A percentile compares a stretch with the other conserved stretches of the same genome.
Evolutionary conservation across 2,329 filamentous ascomycete species (phyloP).

Genomic region (Sporothrix globosa): DNA sequence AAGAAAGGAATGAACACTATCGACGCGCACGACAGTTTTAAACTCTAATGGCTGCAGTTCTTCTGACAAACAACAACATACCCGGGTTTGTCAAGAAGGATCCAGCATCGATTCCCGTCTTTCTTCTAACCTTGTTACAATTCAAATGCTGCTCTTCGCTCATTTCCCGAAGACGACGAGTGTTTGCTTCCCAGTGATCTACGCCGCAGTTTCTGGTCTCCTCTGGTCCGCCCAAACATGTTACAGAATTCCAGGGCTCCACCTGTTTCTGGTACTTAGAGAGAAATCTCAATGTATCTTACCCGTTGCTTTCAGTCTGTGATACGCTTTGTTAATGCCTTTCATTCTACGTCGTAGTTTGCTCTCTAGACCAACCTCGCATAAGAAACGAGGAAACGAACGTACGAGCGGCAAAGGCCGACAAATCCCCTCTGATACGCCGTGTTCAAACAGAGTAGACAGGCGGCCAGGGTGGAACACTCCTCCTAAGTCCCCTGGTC

Average conservation of each 20-base stretch:
- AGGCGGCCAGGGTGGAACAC: not conserved
- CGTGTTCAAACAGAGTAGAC: not conserved
- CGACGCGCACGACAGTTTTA: not conserved
- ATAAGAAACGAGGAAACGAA: slow-evolving; percentile 4
- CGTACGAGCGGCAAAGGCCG: not conserved
- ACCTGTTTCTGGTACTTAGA: slow-evolving; percentile 12
- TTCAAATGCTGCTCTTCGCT: too few relatives aligned
- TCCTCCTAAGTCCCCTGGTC: not conserved
- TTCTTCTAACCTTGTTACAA: not conserved
- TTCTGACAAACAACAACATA: not conserved
- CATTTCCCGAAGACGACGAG: too few relatives aligned
- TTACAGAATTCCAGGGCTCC: slow-evolving; percentile 14
- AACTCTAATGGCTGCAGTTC: not conserved
- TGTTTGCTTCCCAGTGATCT: not conserved
- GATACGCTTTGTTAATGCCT: not conserved
- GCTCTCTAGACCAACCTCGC: not conserved
- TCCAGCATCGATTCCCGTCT: not conserved
- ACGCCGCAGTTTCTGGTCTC: not conserved
- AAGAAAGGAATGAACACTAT: not conserved
- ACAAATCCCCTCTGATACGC: not conserved
- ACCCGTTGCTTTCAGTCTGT: not conserved
- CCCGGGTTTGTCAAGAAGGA: not conserved
- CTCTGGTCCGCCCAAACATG: slow-evolving; percentile 17
- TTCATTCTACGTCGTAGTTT: not conserved
- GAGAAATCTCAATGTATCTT: not conserved